These are phyloP conservation scores for Conidiobolus incongruus DNA, from an alignment of 371 early-diverging fungal genomes.

Conservation along the genomic window DNA sequence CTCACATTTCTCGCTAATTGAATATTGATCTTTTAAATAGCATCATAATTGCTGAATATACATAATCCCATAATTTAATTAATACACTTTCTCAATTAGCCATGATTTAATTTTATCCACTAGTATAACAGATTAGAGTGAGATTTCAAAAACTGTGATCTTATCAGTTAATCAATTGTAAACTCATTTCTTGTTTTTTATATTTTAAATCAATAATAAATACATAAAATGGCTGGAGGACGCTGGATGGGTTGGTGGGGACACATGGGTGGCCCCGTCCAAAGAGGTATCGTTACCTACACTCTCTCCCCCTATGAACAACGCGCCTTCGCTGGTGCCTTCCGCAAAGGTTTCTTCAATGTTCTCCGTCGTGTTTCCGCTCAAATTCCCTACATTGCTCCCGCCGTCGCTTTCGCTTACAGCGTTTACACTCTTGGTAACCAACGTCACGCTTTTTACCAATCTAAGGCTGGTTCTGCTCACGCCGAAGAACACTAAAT, in stretches of 20 bases:
- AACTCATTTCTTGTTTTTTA: too few relatives aligned
- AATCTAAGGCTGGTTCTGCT: constrained; percentile 36
- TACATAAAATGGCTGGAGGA: constrained; percentile 8
- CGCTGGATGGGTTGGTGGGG: constrained; percentile 32
- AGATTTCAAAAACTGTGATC: too few relatives aligned
- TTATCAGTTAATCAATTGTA: too few relatives aligned
- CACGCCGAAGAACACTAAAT: too few relatives aligned
- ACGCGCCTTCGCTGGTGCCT: constrained; percentile 46
- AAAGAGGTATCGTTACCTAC: constrained; percentile 22
- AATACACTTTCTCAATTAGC: too few relatives aligned
- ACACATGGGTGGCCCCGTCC: constrained; percentile 8
- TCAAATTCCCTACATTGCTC: constrained; percentile 47
- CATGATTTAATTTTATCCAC: too few relatives aligned
- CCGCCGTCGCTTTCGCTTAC: constrained; percentile 36
- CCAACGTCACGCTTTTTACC: constrained; percentile 31
- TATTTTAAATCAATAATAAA: neutral
- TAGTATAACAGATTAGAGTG: too few relatives aligned
- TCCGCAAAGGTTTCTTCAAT: constrained; percentile 52
- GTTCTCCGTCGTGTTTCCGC: constrained; percentile 44
- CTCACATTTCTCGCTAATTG: too few relatives aligned
- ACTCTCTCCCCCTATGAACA: constrained; percentile 56
- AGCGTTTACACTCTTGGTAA: constrained; percentile 32
- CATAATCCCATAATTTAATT: too few relatives aligned
- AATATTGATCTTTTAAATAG: too few relatives aligned
- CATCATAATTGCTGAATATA: too few relatives aligned